Base-by-base conservation (phyloP, 2,329 filamentous ascomycete species). In the Cercospora sesami region DNA sequence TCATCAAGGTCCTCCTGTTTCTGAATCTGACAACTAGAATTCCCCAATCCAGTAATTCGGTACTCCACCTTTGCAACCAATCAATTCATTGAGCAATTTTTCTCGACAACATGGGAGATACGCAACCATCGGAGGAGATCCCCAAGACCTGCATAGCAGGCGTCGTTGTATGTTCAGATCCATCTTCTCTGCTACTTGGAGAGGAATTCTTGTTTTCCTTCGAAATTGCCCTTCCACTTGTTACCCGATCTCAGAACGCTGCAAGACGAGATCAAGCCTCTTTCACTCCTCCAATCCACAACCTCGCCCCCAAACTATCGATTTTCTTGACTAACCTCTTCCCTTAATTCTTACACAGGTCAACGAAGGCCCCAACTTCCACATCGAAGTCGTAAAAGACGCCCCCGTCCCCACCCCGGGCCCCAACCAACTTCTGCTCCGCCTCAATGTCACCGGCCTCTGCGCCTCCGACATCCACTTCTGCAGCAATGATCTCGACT, bases 381-480 rank as follows among this genome's bases (percentile, higher is more conserved):
- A 75, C 7, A 75, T 85, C 45, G 80, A 83, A 67, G 79, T 85
- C 10, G 78, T 82, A 71, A 18, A 57, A 36, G 78, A 79, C 67
- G 82, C 85, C 1, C 78, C 80, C n/a, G 83, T 85, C 0, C 84
- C 84, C 2, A 78, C 82, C 55, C 81, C 82, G 62, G 67, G 67
- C 45, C 69, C 84, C 83, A 80, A 86, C 61, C 85, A 88, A 68
- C 77, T 88, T 33, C 80, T 88, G 16, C 80, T 88, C 74, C 83
- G 83, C 67, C 80, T 88, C 66, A 88, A 87, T 66, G 80, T 81
- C 18, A 88, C 86, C 2, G 86, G 86, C 1, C 81, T 89, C 65
- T 88, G 86, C 78, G 82, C 83, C 63, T 83, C 81, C 28, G 86
- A 88, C 71, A 76, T 70, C 28, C 86, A 88, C 74, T 84, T 84